Conservation (phyloP, 352 stramenopile genomes). For the Pythium sp. region DNA sequence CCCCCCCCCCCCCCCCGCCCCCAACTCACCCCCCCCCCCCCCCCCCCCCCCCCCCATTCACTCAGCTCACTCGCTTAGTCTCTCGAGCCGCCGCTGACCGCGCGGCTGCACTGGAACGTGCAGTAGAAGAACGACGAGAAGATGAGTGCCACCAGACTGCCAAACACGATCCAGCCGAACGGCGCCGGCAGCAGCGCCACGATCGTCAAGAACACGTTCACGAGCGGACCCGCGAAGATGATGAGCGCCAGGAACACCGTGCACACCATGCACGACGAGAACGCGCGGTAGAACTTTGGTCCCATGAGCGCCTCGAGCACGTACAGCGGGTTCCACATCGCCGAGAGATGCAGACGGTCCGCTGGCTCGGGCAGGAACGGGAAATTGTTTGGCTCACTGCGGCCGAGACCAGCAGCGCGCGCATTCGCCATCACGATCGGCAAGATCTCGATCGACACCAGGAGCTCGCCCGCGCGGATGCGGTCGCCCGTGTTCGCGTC, state of each 20-base stretch:
- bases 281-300: constrained; percentile 66
- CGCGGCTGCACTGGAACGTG: constrained; percentile 54
- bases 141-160: constrained; percentile 35
- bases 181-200: constrained; percentile 62
- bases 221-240: constrained; percentile 65
- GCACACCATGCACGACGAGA: constrained; percentile 64
- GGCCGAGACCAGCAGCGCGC: constrained; percentile 67
- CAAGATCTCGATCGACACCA: constrained; percentile 76
- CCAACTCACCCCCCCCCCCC: too few species aligned
- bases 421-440: constrained; percentile 50
- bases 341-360: constrained; percentile 68
- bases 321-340: constrained; percentile 83
- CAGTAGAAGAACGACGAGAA: constrained; percentile 43
- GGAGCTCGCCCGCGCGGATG: constrained; percentile 55
- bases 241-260: constrained; percentile 51
- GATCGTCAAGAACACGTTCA: constrained; percentile 68
- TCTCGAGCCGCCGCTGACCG: constrained; percentile 25
- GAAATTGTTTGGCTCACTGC: constrained; percentile 80
- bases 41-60: too few species aligned
- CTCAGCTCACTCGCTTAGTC: constrained; percentile 3
- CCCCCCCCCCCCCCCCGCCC: too few species aligned
- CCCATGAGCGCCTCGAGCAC: constrained; percentile 77
- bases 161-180: constrained; percentile 60
- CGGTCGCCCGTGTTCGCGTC: constrained; percentile 57
- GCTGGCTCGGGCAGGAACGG: constrained; percentile 68